Conservation (phyloP, 345 rosid genomes). For the Mangifera indica region DNA sequence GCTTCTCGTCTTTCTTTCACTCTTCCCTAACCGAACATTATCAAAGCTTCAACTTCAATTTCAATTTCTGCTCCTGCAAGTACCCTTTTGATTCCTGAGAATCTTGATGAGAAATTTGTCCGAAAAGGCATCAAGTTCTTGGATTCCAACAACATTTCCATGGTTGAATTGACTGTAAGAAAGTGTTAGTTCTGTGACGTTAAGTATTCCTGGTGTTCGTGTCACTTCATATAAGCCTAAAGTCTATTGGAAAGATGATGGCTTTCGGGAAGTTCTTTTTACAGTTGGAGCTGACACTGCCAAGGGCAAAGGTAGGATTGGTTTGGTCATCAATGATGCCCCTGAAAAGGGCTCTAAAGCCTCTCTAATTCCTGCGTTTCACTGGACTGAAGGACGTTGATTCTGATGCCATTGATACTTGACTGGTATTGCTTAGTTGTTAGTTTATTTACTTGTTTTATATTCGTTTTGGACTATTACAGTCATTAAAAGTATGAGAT, state of each 20-base stretch:
- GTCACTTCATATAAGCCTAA: constrained; percentile 79
- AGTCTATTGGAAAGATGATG: constrained; percentile 82
- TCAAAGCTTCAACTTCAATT: constrained; percentile 33
- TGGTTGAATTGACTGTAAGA: constrained; percentile 69
- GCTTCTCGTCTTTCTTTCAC: constrained; percentile 67
- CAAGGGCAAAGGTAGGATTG: constrained; percentile 62
- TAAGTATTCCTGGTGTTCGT: constrained; percentile 68
- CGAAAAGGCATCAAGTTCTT: constrained; percentile 77
- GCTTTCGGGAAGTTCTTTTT: constrained; percentile 69
- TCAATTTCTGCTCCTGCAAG: constrained; percentile 24
- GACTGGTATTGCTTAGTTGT: constrained; percentile 53
- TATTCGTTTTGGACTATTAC: too few relatives aligned
- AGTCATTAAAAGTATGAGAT: too few relatives aligned
- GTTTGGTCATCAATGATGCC: constrained; percentile 59
- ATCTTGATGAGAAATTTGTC: constrained; percentile 60
- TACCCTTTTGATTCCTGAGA: constrained; percentile 34
- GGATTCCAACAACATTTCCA: constrained; percentile 46
- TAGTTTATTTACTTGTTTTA: too few relatives aligned
- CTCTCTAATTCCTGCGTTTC: constrained; percentile 40
- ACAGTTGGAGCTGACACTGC: constrained; percentile 41
- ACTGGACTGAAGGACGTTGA: constrained; percentile 80
- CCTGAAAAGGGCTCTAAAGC: constrained; percentile 50
- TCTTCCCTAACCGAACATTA: constrained; percentile 45
- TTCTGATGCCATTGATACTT: constrained; percentile 84
- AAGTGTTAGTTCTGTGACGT: constrained; percentile 76